A percentile compares a stretch with the other conserved stretches of the same genome.
Conservation (phyloP, 441 rosid species). For the Gossypium lobatum region DNA sequence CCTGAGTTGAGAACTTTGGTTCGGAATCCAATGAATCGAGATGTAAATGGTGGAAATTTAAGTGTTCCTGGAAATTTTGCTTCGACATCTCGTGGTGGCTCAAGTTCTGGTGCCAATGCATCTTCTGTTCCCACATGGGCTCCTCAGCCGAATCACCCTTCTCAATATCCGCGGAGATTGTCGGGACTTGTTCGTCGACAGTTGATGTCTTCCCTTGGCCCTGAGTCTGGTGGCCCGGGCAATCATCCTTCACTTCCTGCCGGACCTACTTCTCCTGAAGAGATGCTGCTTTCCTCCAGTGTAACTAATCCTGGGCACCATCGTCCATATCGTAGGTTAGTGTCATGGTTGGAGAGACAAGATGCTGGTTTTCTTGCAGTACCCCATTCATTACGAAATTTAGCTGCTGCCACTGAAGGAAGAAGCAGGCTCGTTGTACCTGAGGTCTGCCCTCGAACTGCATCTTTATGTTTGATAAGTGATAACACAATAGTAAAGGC, state of each 20-base stretch:
- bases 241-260: conserved; percentile 29
- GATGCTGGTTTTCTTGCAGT: conserved; percentile 44
- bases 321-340: conserved; percentile 50
- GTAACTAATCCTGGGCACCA: conserved; percentile 43
- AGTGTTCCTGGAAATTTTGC: conserved; percentile 44
- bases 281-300: conserved; percentile 40
- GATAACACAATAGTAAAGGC: too few species aligned
- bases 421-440: conserved; percentile 60
- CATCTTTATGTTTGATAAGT: not conserved
- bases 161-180: conserved; percentile 51
- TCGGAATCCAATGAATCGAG: conserved; percentile 33
- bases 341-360: conserved; percentile 58
- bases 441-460: conserved; percentile 49
- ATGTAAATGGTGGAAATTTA: conserved; percentile 21
- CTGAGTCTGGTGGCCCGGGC: conserved; percentile 46
- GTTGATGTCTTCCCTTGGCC: conserved; percentile 43
- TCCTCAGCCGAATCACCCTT: conserved; percentile 39
- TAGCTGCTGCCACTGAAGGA: conserved; percentile 60
- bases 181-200: conserved; percentile 71
- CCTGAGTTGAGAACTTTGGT: conserved; percentile 40
- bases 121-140: conserved; percentile 43
- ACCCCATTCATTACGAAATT: conserved; percentile 50
- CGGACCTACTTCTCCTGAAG: conserved; percentile 40
- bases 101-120: conserved; percentile 48
- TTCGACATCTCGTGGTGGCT: conserved; percentile 45